Evolutionary conservation across 2,329 filamentous ascomycete genomes (phyloP), one percentile per base, ranked within the genome.

Genomic region (Cryphonectria japonica): DNA sequence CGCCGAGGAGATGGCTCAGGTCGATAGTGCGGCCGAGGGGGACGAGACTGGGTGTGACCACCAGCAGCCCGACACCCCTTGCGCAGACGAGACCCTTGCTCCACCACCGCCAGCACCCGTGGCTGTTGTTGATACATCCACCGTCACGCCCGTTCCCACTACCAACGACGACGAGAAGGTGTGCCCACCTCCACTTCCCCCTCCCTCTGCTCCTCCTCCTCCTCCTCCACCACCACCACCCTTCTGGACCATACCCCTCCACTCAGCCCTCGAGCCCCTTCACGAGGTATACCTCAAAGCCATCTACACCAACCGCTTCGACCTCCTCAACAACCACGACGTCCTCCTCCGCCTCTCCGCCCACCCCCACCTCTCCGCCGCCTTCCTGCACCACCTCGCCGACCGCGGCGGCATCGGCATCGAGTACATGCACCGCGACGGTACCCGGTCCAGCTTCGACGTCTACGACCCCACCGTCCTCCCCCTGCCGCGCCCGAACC

Each of bases 241-340:
- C 19, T 59, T 34, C 39, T 41, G 41, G 34, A 7, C 54, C 9
- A 11, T 29, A 2, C 50, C 16, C 54, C 54, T 59, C 52, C 29
- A 67, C 37, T 54, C 54, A 1, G 54, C 50, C 14, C 37, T 67
- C 34, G 52, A 37, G 37, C 37, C 52, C 16, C 52, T 67, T 26
- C 66, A 39, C 39, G 34, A 50, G 8, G 14, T 39, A 9, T 68
- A 63, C 57, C 32, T 69, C 22, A 19, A 43, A 13, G 22, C 50
- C 22, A 26, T 69, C 32, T 57, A 69, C 43, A 2, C 50, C 1
- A 37, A 69, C 67, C 67, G 67, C 41, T 69, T 69, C 43, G 43
- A 52, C 22, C 67, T 69, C 37, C 46, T 69, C 16, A 69, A 64
- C 60, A 69, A 64, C 43, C 22, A n/a, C 29, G 29, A 11, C 32